Percentiles rank a stretch among this genome's conserved stretches.
phyloP scores from a whole-genome alignment of 2,329 filamentous ascomycete species.

The Beauveria sp. region DNA sequence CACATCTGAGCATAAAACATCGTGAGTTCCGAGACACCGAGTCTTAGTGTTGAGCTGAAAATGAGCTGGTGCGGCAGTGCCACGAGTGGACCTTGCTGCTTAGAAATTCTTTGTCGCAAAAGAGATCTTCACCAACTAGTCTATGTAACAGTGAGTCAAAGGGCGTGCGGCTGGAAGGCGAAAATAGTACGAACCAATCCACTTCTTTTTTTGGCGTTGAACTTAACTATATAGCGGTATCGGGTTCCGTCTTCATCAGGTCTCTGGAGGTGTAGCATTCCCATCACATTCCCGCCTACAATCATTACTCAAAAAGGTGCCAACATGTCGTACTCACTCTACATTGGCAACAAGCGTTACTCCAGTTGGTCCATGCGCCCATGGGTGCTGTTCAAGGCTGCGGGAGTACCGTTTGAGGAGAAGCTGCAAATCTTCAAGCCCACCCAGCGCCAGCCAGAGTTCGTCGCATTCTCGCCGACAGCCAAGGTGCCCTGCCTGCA shows the following conservation, averaged over 20 bases:
- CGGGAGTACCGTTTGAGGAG: conserved; percentile 35
- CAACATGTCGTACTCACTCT: conserved; percentile 30
- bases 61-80: not conserved
- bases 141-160: not conserved
- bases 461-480: conserved; percentile 29
- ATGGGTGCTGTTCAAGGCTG: conserved; percentile 36
- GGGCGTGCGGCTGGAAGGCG: not conserved
- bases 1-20: not conserved
- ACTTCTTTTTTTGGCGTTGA: not conserved
- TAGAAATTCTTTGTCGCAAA: conserved; percentile 1
- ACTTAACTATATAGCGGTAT: not conserved
- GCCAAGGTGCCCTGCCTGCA: conserved; percentile 36
- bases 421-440: conserved; percentile 27
- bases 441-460: conserved; percentile 25
- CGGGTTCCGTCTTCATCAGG: not conserved
- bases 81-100: not conserved
- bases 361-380: conserved; percentile 39
- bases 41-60: not conserved
- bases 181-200: not conserved
- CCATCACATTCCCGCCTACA: not conserved
- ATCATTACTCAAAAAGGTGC: not conserved
- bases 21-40: too few species aligned
- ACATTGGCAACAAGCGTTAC: conserved; percentile 38
- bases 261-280: not conserved
- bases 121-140: not conserved